Evolutionary conservation across 1,284 basidiomycete genomes (phyloP).

Genomic region (Ustilago loliicola): DNA sequence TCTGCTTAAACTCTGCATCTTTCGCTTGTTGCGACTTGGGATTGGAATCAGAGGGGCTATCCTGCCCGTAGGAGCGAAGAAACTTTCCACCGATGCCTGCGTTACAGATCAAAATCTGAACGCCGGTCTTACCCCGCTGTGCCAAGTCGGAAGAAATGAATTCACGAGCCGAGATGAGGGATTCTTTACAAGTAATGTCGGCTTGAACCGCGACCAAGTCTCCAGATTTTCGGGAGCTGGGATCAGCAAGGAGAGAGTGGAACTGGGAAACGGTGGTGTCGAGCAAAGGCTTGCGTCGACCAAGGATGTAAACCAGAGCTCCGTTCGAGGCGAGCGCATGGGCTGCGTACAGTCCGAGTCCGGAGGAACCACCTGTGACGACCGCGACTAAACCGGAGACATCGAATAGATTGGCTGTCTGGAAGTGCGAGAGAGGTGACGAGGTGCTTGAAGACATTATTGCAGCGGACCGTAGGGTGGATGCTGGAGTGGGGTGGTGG

Average conservation of each 20-base stretch:
- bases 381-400: conserved; percentile 32
- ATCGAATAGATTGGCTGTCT: conserved; percentile 31
- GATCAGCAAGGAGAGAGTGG: conserved; percentile 8
- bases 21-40: not conserved
- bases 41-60: not conserved
- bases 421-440: conserved; percentile 27
- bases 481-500: not conserved
- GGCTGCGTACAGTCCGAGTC: conserved; percentile 51
- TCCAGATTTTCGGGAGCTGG: conserved; percentile 2
- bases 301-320: conserved; percentile 52
- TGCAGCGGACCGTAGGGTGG: not conserved
- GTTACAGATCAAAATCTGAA: conserved; percentile 50
- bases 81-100: conserved; percentile 43
- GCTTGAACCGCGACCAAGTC: conserved; percentile 30
- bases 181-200: conserved; percentile 46
- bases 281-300: conserved; percentile 33
- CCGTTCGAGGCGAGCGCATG: conserved; percentile 54
- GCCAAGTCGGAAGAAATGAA: conserved; percentile 26
- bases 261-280: conserved; percentile 26
- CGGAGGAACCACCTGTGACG: conserved; percentile 50
- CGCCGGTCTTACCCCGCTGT: conserved; percentile 8
- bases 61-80: conserved; percentile 33
- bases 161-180: conserved; percentile 20
- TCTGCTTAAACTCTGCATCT: conserved; percentile 25
- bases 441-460: conserved; percentile 10